phyloP scores from a whole-genome alignment of 192 early-diverging fungal genomes.

The Entomortierella chlamydospora region DNA sequence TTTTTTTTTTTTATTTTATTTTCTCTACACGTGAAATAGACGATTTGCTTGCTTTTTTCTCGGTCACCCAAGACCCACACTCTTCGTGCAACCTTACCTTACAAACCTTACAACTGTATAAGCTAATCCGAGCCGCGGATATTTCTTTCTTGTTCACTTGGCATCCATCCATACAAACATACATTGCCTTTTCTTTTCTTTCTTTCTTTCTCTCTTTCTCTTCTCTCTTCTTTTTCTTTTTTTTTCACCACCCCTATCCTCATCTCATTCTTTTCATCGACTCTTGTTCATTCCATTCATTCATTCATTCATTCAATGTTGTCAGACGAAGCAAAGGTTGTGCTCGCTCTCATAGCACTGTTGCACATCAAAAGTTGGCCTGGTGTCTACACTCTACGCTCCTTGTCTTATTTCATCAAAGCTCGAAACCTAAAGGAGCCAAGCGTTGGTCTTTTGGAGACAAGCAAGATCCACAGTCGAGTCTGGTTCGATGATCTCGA shows the following conservation, averaged over 20 bases:
- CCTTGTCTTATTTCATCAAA: slow-evolving; percentile 44
- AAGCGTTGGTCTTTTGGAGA: slow-evolving; percentile 48
- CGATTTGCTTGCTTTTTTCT: too few relatives aligned
- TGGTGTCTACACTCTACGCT: slow-evolving; percentile 58
- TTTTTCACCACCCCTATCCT: too few relatives aligned
- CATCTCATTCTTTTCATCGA: too few relatives aligned
- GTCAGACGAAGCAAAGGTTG: slow-evolving; percentile 25
- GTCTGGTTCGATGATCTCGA: slow-evolving; percentile 64
- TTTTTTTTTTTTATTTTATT: too few relatives aligned
- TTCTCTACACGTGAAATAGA: too few relatives aligned
- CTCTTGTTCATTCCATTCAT: too few relatives aligned
- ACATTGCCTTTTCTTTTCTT: background rate
- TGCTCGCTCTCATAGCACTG: slow-evolving; percentile 30
- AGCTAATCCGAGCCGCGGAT: too few relatives aligned
- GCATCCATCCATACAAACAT: background rate
- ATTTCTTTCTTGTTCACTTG: background rate
- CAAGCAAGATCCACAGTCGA: slow-evolving; percentile 53
- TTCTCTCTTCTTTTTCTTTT: background rate
- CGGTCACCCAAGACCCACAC: too few relatives aligned
- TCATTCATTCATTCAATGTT: too few relatives aligned
- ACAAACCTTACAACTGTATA: too few relatives aligned
- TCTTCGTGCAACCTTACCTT: too few relatives aligned
- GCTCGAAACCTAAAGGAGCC: slow-evolving; percentile 22
- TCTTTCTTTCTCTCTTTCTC: background rate
- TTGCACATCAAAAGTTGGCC: slow-evolving; percentile 59